A percentile compares a stretch with the other conserved stretches of the same genome.
Conservation (phyloP, 441 rosid species). For the Croton setiger region DNA sequence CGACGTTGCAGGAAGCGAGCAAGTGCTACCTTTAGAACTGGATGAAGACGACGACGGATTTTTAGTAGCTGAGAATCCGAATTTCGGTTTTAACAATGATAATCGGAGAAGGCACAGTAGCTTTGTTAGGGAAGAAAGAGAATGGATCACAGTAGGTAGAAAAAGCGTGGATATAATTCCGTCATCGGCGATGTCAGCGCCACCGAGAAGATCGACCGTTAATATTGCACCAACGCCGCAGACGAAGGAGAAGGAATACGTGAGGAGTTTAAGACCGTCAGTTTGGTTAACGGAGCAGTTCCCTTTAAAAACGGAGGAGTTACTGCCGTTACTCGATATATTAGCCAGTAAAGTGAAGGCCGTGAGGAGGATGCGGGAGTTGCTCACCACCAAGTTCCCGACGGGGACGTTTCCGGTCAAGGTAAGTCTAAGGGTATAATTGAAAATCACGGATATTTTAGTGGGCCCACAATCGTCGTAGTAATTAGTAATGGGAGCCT, state of each 20-base stretch:
- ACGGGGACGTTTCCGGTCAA: slow-evolving; percentile 95
- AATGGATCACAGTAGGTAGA: slow-evolving; percentile 68
- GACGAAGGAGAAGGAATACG: slow-evolving; percentile 84
- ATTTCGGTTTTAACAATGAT: slow-evolving; percentile 33
- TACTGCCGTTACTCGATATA: slow-evolving; percentile 88
- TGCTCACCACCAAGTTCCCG: slow-evolving; percentile 91
- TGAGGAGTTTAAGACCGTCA: slow-evolving; percentile 72
- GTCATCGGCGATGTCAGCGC: slow-evolving; percentile 33
- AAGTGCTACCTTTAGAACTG: slow-evolving; percentile 73
- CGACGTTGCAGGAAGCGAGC: slow-evolving; percentile 71
- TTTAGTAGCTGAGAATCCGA: slow-evolving; percentile 85
- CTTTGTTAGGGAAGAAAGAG: slow-evolving; percentile 80
- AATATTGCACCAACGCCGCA: slow-evolving; percentile 44
- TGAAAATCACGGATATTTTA: not conserved
- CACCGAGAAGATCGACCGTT: slow-evolving; percentile 39
- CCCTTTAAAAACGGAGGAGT: slow-evolving; percentile 84
- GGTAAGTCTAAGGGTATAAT: slow-evolving; percentile 35
- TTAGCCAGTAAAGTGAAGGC: slow-evolving; percentile 94
- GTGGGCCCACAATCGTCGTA: not conserved
- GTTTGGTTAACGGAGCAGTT: slow-evolving; percentile 95
- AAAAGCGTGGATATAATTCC: slow-evolving; percentile 82
- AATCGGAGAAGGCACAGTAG: slow-evolving; percentile 79
- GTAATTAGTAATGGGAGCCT: slow-evolving; percentile 24
- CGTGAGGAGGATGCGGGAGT: slow-evolving; percentile 75
- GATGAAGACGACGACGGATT: slow-evolving; percentile 97